Conservation (phyloP, 2,329 filamentous ascomycete genomes). For the Trichoderma sp. region DNA sequence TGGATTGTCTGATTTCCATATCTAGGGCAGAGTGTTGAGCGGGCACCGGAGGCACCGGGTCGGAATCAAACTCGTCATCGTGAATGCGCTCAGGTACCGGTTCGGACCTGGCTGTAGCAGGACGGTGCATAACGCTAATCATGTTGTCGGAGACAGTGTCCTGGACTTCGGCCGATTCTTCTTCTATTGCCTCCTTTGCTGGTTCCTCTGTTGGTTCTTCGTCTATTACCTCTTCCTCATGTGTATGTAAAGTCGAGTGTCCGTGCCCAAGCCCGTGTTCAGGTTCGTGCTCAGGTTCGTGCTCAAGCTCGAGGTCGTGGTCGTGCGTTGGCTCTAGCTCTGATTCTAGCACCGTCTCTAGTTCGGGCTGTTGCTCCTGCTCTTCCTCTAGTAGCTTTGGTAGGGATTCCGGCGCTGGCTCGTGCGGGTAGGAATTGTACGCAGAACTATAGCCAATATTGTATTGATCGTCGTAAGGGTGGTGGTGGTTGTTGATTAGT, state of each 20-base stretch:
- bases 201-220: constrained; percentile 30
- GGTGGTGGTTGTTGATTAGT: constrained; percentile 2
- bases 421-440: constrained; percentile 3
- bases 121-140: constrained; percentile 24
- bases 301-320: not conserved
- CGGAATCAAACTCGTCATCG: constrained; percentile 17
- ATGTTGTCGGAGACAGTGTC: constrained; percentile 9
- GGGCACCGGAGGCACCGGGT: constrained; percentile 30
- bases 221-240: constrained; percentile 25
- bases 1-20: constrained; percentile 46
- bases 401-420: not conserved
- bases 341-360: not conserved
- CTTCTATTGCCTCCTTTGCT: constrained; percentile 30
- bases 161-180: constrained; percentile 15
- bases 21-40: constrained; percentile 41
- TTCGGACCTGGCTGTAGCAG: constrained; percentile 28
- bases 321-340: not conserved
- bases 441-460: constrained; percentile 4
- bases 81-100: constrained; percentile 19
- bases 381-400: not conserved
- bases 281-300: not conserved
- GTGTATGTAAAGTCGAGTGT: constrained; percentile 14
- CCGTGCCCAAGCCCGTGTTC: constrained; percentile 8
- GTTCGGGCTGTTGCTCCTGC: not conserved
- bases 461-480: constrained; percentile 17